Conservation (phyloP, 2,329 filamentous ascomycete genomes). For the Pseudogymnoascus pannorum region DNA sequence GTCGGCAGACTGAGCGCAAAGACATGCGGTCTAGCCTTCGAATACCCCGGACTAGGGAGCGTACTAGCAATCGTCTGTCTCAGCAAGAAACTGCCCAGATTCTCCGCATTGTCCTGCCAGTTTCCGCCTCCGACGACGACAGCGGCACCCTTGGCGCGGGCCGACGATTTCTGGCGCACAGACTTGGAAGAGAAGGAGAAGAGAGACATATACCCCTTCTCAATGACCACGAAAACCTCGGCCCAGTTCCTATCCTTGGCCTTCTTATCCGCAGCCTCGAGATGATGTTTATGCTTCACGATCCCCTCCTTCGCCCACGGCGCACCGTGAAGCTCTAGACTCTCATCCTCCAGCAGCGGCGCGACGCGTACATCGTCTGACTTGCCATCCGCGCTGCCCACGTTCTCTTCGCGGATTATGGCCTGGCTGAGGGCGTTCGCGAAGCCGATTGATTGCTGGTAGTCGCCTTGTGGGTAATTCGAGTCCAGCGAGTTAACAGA, state of each 20-base stretch:
- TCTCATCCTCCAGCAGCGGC: constrained; percentile 83
- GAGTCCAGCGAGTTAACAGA: constrained; percentile 87
- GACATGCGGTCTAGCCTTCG: constrained; percentile 80
- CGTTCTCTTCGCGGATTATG: constrained; percentile 82
- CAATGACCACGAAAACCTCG: constrained; percentile 92
- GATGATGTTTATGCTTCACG: constrained; percentile 90
- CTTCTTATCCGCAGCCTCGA: constrained; percentile 84
- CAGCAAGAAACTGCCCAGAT: constrained; percentile 77
- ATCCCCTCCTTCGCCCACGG: constrained; percentile 98
- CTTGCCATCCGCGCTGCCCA: constrained; percentile 40
- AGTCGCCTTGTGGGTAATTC: constrained; percentile 67
- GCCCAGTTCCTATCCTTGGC: constrained; percentile 92
- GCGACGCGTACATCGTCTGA: constrained; percentile 36
- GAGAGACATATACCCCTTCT: constrained; percentile 87
- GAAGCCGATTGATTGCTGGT: constrained; percentile 94
- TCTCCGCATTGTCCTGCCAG: constrained; percentile 95
- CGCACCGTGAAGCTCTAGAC: constrained; percentile 82
- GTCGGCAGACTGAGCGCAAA: constrained; percentile 90
- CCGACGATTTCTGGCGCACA: constrained; percentile 57
- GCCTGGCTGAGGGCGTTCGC: constrained; percentile 94
- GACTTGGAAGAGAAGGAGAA: constrained; percentile 91
- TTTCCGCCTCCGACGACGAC: constrained; percentile 87
- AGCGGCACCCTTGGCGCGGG: constrained; percentile 42
- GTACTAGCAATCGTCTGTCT: constrained; percentile 87
- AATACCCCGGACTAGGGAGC: constrained; percentile 86